Evolutionary conservation across 106 monocot species (phyloP).

Genomic region (Platanthera zijinensis): DNA sequence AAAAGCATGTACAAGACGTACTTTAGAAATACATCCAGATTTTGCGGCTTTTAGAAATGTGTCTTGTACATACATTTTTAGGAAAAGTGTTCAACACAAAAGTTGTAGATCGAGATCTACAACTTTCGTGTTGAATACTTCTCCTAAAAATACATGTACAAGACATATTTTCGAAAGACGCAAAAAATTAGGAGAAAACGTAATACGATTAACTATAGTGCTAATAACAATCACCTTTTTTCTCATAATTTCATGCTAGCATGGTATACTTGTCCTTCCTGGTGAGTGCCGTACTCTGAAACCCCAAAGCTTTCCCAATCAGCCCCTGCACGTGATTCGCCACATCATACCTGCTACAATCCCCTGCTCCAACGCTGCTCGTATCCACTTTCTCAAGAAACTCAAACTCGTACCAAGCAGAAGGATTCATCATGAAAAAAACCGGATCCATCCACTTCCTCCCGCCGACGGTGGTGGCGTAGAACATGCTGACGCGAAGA

Average conservation of each 20-base stretch:
- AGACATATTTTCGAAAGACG: no score
- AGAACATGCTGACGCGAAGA: conserved; percentile 36
- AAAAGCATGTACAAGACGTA: no score
- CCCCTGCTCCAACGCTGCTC: conserved; percentile 1
- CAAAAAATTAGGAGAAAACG: no score
- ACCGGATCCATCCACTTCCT: conserved; percentile 57
- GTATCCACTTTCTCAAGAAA: conserved; percentile 32
- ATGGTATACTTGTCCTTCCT: conserved; percentile 79
- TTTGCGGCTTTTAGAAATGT: no score
- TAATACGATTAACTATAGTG: no score
- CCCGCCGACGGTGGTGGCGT: conserved; percentile 66
- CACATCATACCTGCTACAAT: conserved; percentile 22
- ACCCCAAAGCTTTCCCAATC: conserved; percentile 55
- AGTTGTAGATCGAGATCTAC: no score
- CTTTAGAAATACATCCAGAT: no score
- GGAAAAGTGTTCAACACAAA: no score
- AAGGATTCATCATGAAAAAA: conserved; percentile 59
- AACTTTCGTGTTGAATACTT: no score
- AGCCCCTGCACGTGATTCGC: conserved; percentile 53
- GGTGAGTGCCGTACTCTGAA: conserved; percentile 47
- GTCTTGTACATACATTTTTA: no score
- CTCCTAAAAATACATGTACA: no score
- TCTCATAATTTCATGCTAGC: conserved; percentile 44
- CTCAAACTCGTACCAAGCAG: conserved; percentile 30
- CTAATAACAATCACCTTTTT: no score